phyloP scores from a whole-genome alignment of 2,329 filamentous ascomycete species.

The Phoma sp. region DNA sequence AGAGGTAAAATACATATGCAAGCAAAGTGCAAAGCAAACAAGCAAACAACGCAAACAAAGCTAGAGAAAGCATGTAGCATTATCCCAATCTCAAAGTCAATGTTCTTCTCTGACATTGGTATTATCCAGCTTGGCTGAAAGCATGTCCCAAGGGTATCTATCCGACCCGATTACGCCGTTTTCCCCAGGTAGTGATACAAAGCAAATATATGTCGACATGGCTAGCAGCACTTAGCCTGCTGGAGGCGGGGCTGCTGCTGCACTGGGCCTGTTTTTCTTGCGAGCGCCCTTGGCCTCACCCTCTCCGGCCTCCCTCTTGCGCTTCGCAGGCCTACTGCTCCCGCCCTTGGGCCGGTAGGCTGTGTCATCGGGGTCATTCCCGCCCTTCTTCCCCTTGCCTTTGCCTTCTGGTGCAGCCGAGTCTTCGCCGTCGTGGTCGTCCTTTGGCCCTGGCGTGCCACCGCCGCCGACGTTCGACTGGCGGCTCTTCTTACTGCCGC shows the following conservation, averaged over 20 bases:
- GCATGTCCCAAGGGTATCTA: constrained; percentile 22
- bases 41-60: no score
- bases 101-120: background rate
- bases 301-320: constrained; percentile 54
- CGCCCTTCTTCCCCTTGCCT: constrained; percentile 38
- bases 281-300: constrained; percentile 33
- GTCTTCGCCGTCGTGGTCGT: constrained; percentile 54
- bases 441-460: constrained; percentile 44
- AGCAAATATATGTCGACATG: background rate
- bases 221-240: background rate
- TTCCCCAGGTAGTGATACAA: constrained; percentile 5
- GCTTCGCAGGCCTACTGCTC: constrained; percentile 50
- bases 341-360: constrained; percentile 59
- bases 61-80: constrained; percentile 2
- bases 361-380: constrained; percentile 51
- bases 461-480: constrained; percentile 39
- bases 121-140: constrained; percentile 2
- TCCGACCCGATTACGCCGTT: constrained; percentile 17
- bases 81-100: background rate
- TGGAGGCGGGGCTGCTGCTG: background rate
- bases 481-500: constrained; percentile 41
- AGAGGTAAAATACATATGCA: no score
- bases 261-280: constrained; percentile 46
- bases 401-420: constrained; percentile 42
- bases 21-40: no score